These are phyloP conservation scores for Rhododendron griersonianum DNA, from an alignment of 148 eudicot species.

Conservation along the genomic window DNA sequence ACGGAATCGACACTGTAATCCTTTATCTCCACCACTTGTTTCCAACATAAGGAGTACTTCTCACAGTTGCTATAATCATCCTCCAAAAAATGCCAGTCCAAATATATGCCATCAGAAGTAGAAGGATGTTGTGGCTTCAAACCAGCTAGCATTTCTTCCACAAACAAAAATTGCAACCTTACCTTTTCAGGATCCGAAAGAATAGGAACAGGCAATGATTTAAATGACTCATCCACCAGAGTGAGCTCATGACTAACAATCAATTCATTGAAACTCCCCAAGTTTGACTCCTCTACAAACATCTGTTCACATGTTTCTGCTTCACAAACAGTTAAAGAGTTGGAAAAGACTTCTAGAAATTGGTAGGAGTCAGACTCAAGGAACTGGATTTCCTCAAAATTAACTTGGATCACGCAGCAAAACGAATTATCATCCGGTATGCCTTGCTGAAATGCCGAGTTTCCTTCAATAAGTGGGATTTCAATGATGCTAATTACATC, in stretches of 20 bases:
- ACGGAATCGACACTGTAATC: conserved; percentile 22
- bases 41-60: conserved; percentile 39
- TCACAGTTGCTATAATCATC: conserved; percentile 39
- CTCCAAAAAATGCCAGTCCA: conserved; percentile 77
- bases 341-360: conserved; percentile 35
- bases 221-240: conserved; percentile 63
- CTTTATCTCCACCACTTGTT: conserved; percentile 46
- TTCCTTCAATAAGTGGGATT: conserved; percentile 28
- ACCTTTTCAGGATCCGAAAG: conserved; percentile 42
- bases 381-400: conserved; percentile 62
- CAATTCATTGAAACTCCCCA: conserved; percentile 51
- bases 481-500: conserved; percentile 43
- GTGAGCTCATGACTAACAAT: conserved; percentile 65
- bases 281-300: conserved; percentile 36
- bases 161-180: conserved; percentile 28
- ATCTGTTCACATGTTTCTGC: conserved; percentile 38
- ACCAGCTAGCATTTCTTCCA: conserved; percentile 35
- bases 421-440: conserved; percentile 16
- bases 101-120: conserved; percentile 74
- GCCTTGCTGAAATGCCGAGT: conserved; percentile 12
- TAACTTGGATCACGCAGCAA: conserved; percentile 11
- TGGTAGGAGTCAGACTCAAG: conserved; percentile 34
- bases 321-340: conserved; percentile 20
- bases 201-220: conserved; percentile 69
- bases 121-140: conserved; percentile 54